These are phyloP conservation scores for Russula abietina DNA, from an alignment of 768 basidiomycete genomes.

Conservation along the genomic window DNA sequence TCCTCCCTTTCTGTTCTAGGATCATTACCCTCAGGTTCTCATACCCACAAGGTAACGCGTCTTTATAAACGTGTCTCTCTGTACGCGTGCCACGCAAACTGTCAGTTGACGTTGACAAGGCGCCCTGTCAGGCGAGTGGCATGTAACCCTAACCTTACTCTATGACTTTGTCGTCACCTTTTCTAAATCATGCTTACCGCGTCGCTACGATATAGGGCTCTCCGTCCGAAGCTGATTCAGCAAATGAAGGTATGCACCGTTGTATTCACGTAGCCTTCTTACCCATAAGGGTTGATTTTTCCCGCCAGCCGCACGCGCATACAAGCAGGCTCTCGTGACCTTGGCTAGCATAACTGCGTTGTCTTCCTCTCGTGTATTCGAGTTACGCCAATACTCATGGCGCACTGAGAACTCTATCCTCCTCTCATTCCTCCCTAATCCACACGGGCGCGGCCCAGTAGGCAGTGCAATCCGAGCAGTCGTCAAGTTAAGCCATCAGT, in stretches of 20 bases:
- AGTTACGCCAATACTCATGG: constrained; percentile 41
- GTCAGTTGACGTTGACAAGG: not conserved
- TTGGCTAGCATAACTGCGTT: constrained; percentile 59
- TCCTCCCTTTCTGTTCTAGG: constrained; percentile 4
- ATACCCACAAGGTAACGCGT: constrained; percentile 7
- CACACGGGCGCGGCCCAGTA: constrained; percentile 73
- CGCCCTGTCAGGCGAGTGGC: not conserved
- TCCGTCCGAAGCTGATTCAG: constrained; percentile 15
- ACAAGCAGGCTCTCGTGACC: constrained; percentile 67
- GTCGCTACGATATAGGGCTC: not conserved
- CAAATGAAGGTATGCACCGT: constrained; percentile 21
- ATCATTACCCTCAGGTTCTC: constrained; percentile 6
- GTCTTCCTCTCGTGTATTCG: constrained; percentile 50
- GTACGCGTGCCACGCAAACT: not conserved
- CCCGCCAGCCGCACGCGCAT: constrained; percentile 58
- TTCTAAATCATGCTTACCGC: not conserved
- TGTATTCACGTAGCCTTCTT: not conserved
- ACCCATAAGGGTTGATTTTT: not conserved
- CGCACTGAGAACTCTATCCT: constrained; percentile 44
- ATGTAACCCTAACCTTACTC: constrained; percentile 21
- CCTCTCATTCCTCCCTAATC: constrained; percentile 60
- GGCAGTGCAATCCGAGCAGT: constrained; percentile 63
- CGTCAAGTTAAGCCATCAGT: constrained; percentile 57
- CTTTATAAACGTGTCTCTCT: not conserved
- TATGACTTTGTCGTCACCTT: constrained; percentile 13